Base-by-base conservation (phyloP, 164 flowering plant species). In the Cinnamomum chago region DNA sequence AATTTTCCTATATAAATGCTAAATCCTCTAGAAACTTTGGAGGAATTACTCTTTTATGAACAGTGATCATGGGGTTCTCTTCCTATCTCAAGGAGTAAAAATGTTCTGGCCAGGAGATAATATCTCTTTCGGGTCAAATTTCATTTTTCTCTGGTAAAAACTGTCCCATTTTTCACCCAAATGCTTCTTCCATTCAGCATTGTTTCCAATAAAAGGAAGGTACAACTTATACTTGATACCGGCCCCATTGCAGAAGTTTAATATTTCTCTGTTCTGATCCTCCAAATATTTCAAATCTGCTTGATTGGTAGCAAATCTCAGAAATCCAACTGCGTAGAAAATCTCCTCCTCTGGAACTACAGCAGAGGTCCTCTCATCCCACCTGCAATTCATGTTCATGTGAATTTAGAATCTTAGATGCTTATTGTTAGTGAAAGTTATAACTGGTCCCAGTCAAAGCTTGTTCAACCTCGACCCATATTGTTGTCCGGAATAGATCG, bases 91-190 rank as follows among this genome's bases (percentile, higher is more conserved):
- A 40, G 47, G 47, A 40, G 47, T 87, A 77, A 90, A 95, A 67
- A 95, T 95, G 30, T 76, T 82, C 70, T 91, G 98, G 3, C 97
- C 94, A 0, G 97, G 93, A 0, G 95, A 89, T 20, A 95, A 70
- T 30, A 95, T 84, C 70, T 75, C 80, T 67, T 86, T 90, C 0
- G 99, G 95, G 81, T 95, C 99, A 68, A 88, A 95, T 79, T 22
- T 75, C 27, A 60, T 52, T 83, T 95, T 95, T 70, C 88, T 85
- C 30, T 82, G 79, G 23, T 74, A 35, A 50, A 93, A 83, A 20
- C 17, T 75, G 0, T 68, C 76, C 99, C 99, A 95, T 80, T 90
- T 90, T 0, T 75, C 17, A 5, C 97, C 99, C 66, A 90, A 95
- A 75, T 95, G 98, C 0, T 78, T 78, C 62, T 70, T 75, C 99